Conservation (phyloP, 805 yeast genomes). For the Cyberlindnera mycetangii region DNA sequence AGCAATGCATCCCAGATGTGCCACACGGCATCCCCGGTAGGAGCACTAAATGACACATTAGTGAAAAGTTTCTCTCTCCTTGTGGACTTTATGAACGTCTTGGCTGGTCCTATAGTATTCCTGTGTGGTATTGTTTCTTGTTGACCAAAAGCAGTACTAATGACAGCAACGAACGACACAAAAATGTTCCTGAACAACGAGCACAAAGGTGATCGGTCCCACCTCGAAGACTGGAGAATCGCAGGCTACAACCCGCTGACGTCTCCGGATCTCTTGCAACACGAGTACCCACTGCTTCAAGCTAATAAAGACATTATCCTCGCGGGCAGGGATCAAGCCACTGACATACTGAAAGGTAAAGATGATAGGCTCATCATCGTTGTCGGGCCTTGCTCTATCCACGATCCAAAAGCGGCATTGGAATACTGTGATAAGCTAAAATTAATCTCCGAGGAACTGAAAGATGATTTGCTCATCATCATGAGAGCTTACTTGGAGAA, state of each 20-base stretch:
- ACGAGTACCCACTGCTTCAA: constrained; percentile 70
- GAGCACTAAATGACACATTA: constrained; percentile 6
- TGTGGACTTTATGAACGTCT: too few relatives aligned
- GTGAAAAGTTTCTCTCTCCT: neutral
- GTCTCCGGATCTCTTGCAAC: constrained; percentile 92
- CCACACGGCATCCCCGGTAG: constrained; percentile 1
- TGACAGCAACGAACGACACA: constrained; percentile 9
- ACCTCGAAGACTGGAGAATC: constrained; percentile 76
- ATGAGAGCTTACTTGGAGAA: constrained; percentile 98
- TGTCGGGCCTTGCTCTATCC: constrained; percentile 96
- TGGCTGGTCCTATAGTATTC: too few relatives aligned
- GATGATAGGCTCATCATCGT: constrained; percentile 88
- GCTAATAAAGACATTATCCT: constrained; percentile 60
- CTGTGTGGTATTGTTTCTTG: too few relatives aligned
- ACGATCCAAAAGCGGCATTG: constrained; percentile 88
- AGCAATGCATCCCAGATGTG: neutral
- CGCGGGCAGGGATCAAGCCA: constrained; percentile 72
- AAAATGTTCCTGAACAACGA: constrained; percentile 82
- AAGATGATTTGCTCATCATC: constrained; percentile 76
- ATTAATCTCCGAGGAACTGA: constrained; percentile 54
- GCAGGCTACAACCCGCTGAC: constrained; percentile 91
- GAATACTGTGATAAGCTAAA: constrained; percentile 77
- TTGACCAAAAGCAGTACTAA: too few relatives aligned
- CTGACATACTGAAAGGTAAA: constrained; percentile 68
- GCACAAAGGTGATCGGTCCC: constrained; percentile 76